Evolutionary conservation across 768 basidiomycete genomes (phyloP), one percentile per base, ranked within the genome.

Genomic region (Amanita subjunquillea): DNA sequence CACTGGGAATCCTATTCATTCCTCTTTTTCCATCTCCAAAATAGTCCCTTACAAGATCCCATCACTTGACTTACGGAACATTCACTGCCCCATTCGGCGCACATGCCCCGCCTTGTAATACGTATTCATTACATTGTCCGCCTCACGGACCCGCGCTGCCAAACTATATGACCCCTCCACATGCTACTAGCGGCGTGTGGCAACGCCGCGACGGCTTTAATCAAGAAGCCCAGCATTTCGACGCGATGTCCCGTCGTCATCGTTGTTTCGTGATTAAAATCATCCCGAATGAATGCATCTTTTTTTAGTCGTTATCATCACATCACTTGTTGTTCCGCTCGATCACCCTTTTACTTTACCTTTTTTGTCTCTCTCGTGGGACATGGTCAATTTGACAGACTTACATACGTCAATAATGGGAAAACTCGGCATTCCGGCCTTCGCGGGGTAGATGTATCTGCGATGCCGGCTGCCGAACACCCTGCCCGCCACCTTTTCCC

Each of bases 231-330:
- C 29, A 49, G 6, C 0, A 34, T 43, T 52, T 52, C 51, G 42
- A 52, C 41, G 51, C 51, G 43, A 52, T 52, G 42, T 30, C 42
- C 51, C 51, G 51, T 52, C 51, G 40, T 52, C 51, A 52, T 52
- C 51, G 51, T 52, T 37, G 40, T 42, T 52, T 41, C 42, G 42
- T 52, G 51, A 52, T 44, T 25, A 20, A 52, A 37, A 44, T 52
- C 51, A 52, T 13, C 34, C 51, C 51, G 51, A 44, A 30, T 45
- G n/a, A 44, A 43, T 45, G 43, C 34, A 45, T 45, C 34, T 52
- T 45, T 52, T 37, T 36, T 52, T 45, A 36, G 32, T 41, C 32
- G 41, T 44, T 42, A 52, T 45, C 51, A 52, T 52, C 51, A 52
- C 51, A 52, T 53, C 51, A 53, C 42, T 22, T 29, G 20, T 40